Conservation (phyloP, 2,329 filamentous ascomycete genomes). For the Alternaria incomplexa region DNA sequence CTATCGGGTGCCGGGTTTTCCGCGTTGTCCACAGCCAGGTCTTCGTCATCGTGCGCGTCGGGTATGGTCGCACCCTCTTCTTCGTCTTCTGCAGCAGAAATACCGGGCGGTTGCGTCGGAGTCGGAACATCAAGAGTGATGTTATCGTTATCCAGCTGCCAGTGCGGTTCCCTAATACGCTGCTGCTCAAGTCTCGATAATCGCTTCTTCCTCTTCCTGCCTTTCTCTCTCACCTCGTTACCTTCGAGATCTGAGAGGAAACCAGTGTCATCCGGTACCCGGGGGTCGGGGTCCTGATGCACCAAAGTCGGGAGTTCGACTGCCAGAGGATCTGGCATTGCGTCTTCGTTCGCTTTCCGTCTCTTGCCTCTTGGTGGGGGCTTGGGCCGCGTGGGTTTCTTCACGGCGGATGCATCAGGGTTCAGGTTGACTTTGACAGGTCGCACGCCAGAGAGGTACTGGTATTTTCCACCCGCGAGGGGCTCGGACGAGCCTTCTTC, state of each 20-base stretch:
- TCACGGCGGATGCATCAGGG: background rate
- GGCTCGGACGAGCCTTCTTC: conserved; percentile 5
- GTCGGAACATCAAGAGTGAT: background rate
- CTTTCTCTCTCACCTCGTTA: background rate
- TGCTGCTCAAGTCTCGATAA: conserved; percentile 1
- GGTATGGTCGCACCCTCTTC: background rate
- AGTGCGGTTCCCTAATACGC: conserved; percentile 1
- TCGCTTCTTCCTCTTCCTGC: conserved; percentile 1
- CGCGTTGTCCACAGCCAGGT: background rate
- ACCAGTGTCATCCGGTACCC: conserved; percentile 5
- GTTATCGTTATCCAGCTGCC: background rate
- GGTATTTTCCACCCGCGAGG: conserved; percentile 8
- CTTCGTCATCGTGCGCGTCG: background rate
- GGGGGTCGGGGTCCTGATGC: conserved; percentile 1
- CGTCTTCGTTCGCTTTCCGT: background rate
- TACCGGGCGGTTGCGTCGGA: background rate
- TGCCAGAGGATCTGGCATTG: background rate
- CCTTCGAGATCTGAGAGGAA: conserved; percentile 10
- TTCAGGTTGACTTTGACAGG: conserved; percentile 9
- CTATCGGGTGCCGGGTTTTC: background rate
- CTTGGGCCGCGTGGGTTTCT: background rate
- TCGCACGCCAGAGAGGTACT: conserved; percentile 3
- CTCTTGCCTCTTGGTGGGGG: background rate
- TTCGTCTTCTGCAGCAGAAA: background rate
- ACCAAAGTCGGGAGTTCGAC: background rate